phyloP scores from a whole-genome alignment of 2,329 filamentous ascomycete genomes.

The Curvularia lunata region DNA sequence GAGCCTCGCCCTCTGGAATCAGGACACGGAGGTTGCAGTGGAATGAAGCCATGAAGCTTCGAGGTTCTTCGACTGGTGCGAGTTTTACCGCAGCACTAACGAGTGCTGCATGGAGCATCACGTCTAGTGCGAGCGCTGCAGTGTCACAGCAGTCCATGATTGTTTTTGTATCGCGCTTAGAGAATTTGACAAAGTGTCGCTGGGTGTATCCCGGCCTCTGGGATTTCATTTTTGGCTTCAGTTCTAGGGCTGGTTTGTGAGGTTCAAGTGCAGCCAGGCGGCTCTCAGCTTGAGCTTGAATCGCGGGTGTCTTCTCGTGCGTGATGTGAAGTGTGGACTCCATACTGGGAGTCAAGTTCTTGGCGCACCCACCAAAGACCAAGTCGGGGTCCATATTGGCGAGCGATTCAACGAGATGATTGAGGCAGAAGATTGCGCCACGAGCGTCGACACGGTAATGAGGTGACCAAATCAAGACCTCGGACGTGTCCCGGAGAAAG shows the following conservation, averaged over 20 bases:
- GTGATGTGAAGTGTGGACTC: conserved; percentile 28
- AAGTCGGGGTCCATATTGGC: conserved; percentile 25
- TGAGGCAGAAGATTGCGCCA: conserved; percentile 33
- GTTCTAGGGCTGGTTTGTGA: conserved; percentile 26
- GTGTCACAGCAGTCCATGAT: conserved; percentile 20
- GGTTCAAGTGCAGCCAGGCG: conserved; percentile 28
- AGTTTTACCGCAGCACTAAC: conserved; percentile 24
- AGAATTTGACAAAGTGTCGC: conserved; percentile 11
- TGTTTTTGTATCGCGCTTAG: conserved; percentile 18
- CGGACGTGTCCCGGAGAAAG: conserved; percentile 28
- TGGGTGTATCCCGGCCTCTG: conserved; percentile 15
- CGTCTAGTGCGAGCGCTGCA: conserved; percentile 15
- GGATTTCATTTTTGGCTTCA: conserved; percentile 23
- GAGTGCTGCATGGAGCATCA: conserved; percentile 27
- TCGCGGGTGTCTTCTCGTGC: conserved; percentile 21
- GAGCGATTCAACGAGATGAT: conserved; percentile 30
- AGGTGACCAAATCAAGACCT: conserved; percentile 33
- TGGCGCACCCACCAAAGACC: conserved; percentile 31
- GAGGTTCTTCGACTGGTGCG: conserved; percentile 18
- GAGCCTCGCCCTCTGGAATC: conserved; percentile 25
- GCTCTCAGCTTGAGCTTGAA: conserved; percentile 24
- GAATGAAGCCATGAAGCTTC: conserved; percentile 34
- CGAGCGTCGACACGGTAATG: conserved; percentile 37
- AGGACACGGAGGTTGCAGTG: conserved; percentile 32
- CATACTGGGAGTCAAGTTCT: conserved; percentile 33